Conservation (phyloP, 2,329 filamentous ascomycete genomes). For the Microdochium nivale region DNA sequence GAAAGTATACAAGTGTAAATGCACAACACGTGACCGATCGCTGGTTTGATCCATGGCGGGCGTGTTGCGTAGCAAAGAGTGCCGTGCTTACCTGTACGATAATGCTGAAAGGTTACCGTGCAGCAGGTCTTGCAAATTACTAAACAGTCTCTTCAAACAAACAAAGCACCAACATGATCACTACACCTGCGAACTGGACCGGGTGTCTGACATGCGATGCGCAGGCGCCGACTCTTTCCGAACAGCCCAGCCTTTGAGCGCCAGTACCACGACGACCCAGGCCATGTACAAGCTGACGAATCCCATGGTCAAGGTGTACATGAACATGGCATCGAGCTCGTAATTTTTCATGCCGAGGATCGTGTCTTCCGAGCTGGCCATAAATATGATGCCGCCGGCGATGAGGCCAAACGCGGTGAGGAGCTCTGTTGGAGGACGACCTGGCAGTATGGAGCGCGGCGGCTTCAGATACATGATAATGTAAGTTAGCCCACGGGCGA, state of each 20-base stretch:
- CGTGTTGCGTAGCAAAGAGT: not conserved
- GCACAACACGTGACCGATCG: not conserved
- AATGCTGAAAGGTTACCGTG: not conserved
- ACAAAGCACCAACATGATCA: too few species aligned
- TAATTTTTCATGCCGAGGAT: slow-evolving; percentile 70
- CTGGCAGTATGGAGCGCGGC: slow-evolving; percentile 70
- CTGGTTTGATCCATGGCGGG: not conserved
- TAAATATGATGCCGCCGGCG: slow-evolving; percentile 82
- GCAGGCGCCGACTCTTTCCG: slow-evolving; percentile 29
- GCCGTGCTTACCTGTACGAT: not conserved
- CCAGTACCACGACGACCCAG: slow-evolving; percentile 69
- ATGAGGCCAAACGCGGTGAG: slow-evolving; percentile 80
- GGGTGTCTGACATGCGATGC: not conserved
- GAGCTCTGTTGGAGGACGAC: slow-evolving; percentile 84
- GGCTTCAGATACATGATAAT: slow-evolving; percentile 71
- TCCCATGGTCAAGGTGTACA: slow-evolving; percentile 83
- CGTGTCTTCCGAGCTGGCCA: slow-evolving; percentile 75
- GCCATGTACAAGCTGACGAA: slow-evolving; percentile 77
- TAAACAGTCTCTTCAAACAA: too few species aligned
- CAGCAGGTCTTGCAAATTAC: too few species aligned
- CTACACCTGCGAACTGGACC: not conserved
- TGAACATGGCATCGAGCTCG: slow-evolving; percentile 81
- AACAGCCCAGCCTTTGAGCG: slow-evolving; percentile 80
- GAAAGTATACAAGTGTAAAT: slow-evolving; percentile 10
- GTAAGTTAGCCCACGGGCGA: slow-evolving; percentile 74